A percentile compares a stretch with the other conserved stretches of the same genome.
phyloP scores from a whole-genome alignment of 1,284 basidiomycete species.

The Cutaneotrichosporon cyanovorans region DNA sequence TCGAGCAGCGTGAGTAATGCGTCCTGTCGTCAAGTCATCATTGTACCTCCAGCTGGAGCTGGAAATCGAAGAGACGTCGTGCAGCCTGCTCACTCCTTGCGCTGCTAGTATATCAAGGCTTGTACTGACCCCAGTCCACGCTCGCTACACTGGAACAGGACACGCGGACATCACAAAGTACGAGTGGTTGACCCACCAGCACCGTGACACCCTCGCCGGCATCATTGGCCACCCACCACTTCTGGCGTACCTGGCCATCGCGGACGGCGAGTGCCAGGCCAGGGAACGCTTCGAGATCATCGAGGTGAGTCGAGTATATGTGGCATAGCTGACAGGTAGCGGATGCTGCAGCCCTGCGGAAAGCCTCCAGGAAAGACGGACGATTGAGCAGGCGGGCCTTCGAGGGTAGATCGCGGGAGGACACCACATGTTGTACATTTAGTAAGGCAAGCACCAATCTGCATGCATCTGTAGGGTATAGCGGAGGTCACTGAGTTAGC shows the following conservation, averaged over 20 bases:
- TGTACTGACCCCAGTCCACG: slow-evolving; percentile 61
- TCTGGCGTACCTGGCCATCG: slow-evolving; percentile 78
- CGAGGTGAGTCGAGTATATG: slow-evolving; percentile 57
- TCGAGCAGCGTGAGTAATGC: slow-evolving; percentile 69
- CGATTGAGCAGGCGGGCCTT: slow-evolving; percentile 46
- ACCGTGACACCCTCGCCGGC: slow-evolving; percentile 84
- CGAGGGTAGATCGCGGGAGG: too few relatives aligned
- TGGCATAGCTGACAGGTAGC: slow-evolving; percentile 49
- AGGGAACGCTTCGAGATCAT: slow-evolving; percentile 90
- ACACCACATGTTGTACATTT: too few relatives aligned
- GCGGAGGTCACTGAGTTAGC: too few relatives aligned
- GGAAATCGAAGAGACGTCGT: too few relatives aligned
- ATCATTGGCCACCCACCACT: slow-evolving; percentile 87
- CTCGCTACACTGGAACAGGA: slow-evolving; percentile 90
- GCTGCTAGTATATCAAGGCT: background rate
- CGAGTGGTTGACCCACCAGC: slow-evolving; percentile 96
- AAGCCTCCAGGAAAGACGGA: slow-evolving; percentile 91
- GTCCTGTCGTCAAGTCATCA: too few relatives aligned
- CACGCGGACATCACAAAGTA: slow-evolving; percentile 56
- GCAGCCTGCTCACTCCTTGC: background rate
- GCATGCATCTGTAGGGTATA: too few relatives aligned
- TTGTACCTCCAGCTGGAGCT: too few relatives aligned
- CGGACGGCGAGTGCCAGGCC: slow-evolving; percentile 84
- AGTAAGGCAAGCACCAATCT: too few relatives aligned
- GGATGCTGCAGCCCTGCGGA: slow-evolving; percentile 97